Base-by-base conservation (phyloP, 2,329 filamentous ascomycete genomes). In the Colletotrichum sp. region DNA sequence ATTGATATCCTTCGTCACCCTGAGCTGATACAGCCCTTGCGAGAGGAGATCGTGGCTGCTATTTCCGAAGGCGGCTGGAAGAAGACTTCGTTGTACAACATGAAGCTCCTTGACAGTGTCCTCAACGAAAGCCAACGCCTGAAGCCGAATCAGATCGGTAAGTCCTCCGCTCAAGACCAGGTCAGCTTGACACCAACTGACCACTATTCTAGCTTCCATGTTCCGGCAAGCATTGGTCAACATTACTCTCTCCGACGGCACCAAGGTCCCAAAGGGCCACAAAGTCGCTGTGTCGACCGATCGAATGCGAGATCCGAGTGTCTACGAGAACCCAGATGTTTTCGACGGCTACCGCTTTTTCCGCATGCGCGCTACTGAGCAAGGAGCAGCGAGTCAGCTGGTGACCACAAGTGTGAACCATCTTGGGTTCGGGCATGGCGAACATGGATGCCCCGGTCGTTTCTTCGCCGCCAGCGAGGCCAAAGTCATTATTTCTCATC, bases 391-490 rank as follows among this genome's bases (percentile, higher is more conserved):
- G 7, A 64, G 78, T 30, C 81, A 83, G 68, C 82, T 81, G n/a
- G 81, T 82, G 7, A 80, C 79, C 5, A 81, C 81, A 3, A 79
- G 74, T 3, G 67, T 78, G 5, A 78, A 83, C 6, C 78, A 77
- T n/a, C 39, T 83, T 10, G 78, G 72, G n/a, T 86, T 85, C 61
- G 85, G 85, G 4, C 79, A 85, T 65, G 84, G 84, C 7, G 77
- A 77, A 16, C 82, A 84, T 70, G 82, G 83, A 3, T 86, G 84
- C 69, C 84, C 84, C 1, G 84, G 84, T 0, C 77, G 84, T 5
- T 85, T 84, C 77, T 85, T 85, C 78, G 84, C 83, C 2, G 79
- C 78, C 9, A 81, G 82, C 64, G 81, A 85, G 78, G 80, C 85
- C 14, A 85, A 86, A 80, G 77, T 85, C 8, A 13, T 61, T 14